Conservation (phyloP, 208 protist species). For the Leishmania guyanensis region DNA sequence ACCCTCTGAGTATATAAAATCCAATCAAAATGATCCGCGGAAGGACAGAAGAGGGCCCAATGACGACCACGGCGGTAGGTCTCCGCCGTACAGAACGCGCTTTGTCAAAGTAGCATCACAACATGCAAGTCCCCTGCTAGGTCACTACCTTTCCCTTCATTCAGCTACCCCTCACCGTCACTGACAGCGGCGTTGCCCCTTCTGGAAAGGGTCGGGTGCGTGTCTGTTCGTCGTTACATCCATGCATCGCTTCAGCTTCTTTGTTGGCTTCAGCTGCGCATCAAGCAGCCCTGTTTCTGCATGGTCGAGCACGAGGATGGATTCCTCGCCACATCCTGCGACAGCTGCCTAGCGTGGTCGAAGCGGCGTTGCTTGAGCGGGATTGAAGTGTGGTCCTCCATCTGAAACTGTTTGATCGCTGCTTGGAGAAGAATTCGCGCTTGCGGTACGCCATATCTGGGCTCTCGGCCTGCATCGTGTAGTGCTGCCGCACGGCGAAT, state of each 20-base stretch:
- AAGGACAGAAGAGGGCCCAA: neutral
- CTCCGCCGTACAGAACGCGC: neutral
- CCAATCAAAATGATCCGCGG: neutral
- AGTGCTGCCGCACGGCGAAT: constrained; percentile 78
- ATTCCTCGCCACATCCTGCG: constrained; percentile 55
- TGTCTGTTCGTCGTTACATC: constrained; percentile 48
- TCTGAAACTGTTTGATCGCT: constrained; percentile 62
- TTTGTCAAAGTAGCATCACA: neutral
- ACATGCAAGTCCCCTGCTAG: neutral
- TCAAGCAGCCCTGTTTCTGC: constrained; percentile 60
- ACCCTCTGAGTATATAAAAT: neutral
- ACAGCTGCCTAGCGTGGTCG: constrained; percentile 55
- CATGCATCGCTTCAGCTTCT: constrained; percentile 38
- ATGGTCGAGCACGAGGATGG: constrained; percentile 56
- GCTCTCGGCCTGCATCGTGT: constrained; percentile 77
- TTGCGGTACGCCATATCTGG: constrained; percentile 67
- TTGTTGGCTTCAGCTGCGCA: constrained; percentile 51
- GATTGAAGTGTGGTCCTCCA: constrained; percentile 63
- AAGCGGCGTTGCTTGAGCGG: constrained; percentile 55
- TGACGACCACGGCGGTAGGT: neutral
- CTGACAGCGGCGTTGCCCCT: neutral
- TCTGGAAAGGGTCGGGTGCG: constrained; percentile 35
- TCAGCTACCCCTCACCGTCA: neutral
- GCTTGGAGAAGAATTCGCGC: constrained; percentile 80
- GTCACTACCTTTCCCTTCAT: neutral